Conservation (phyloP, 2,329 filamentous ascomycete species). For the Colletotrichum sp. region DNA sequence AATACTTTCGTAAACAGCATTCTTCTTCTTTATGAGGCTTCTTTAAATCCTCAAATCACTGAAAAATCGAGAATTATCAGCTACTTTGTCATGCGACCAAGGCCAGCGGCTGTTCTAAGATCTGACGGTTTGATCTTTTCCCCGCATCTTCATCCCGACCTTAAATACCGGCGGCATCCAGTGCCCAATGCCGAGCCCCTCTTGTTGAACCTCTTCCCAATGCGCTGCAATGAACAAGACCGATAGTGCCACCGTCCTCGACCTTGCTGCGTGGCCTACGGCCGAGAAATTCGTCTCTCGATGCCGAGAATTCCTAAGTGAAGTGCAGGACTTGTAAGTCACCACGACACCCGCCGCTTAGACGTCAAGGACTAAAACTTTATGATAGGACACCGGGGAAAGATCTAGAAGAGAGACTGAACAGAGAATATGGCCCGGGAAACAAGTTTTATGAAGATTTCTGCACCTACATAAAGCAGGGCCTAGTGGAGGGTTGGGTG, state of each 20-base stretch:
- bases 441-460: constrained; percentile 47
- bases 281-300: constrained; percentile 30
- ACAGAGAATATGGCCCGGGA: constrained; percentile 46
- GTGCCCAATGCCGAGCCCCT: not conserved
- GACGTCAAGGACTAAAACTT: not conserved
- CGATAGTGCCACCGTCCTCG: constrained; percentile 22
- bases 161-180: not conserved
- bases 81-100: not conserved
- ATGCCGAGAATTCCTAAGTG: constrained; percentile 33
- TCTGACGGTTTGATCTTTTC: not conserved
- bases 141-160: not conserved
- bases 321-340: constrained; percentile 35
- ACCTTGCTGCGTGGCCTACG: constrained; percentile 30
- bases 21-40: not conserved
- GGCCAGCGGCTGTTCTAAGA: not conserved
- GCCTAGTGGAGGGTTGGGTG: constrained; percentile 49
- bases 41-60: not conserved
- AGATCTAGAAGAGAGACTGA: constrained; percentile 46
- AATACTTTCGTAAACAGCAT: no score
- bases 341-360: not conserved
- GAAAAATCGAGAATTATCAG: not conserved
- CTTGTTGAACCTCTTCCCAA: not conserved
- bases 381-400: constrained; percentile 46
- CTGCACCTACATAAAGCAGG: constrained; percentile 39
- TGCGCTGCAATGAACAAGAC: not conserved